A percentile compares a stretch with the other conserved stretches of the same genome.
Conservation (phyloP, 768 basidiomycete genomes). For the Clathrus columnatus region DNA sequence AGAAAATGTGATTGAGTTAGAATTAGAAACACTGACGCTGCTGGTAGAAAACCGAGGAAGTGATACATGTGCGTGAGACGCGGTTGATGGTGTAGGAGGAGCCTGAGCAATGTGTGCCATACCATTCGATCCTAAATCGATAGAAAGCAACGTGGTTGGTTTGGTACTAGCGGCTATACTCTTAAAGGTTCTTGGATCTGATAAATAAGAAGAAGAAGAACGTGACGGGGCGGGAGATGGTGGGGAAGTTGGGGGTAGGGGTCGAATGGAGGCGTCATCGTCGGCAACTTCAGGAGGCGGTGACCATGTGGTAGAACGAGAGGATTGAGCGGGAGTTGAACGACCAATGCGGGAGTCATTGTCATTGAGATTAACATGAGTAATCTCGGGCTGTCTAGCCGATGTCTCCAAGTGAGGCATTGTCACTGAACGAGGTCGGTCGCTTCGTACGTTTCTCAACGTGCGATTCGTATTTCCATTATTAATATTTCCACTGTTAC, state of each 20-base stretch:
- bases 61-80: conserved; percentile 1
- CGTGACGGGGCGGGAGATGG: conserved; percentile 81
- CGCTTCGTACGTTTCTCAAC: not conserved
- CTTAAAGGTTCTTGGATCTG: conserved; percentile 71
- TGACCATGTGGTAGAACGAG: conserved; percentile 56
- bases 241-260: conserved; percentile 80
- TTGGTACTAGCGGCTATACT: conserved; percentile 86
- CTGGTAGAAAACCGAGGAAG: conserved; percentile 7
- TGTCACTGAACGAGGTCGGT: conserved; percentile 7
- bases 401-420: conserved; percentile 1
- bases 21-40: conserved; percentile 24
- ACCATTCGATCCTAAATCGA: conserved; percentile 67
- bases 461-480: not conserved
- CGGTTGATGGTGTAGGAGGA: conserved; percentile 47
- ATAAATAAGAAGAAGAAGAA: conserved; percentile 77
- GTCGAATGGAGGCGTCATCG: conserved; percentile 88
- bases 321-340: conserved; percentile 55
- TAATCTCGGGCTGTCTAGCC: conserved; percentile 5
- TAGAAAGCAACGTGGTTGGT: conserved; percentile 87
- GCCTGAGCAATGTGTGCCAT: conserved; percentile 92
- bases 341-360: conserved; percentile 41
- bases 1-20: conserved; percentile 62
- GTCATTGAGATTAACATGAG: conserved; percentile 16
- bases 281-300: conserved; percentile 79
- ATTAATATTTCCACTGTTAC: conserved; percentile 31